Base-by-base conservation (phyloP, 768 basidiomycete genomes). In the Naganishia randhawae region DNA sequence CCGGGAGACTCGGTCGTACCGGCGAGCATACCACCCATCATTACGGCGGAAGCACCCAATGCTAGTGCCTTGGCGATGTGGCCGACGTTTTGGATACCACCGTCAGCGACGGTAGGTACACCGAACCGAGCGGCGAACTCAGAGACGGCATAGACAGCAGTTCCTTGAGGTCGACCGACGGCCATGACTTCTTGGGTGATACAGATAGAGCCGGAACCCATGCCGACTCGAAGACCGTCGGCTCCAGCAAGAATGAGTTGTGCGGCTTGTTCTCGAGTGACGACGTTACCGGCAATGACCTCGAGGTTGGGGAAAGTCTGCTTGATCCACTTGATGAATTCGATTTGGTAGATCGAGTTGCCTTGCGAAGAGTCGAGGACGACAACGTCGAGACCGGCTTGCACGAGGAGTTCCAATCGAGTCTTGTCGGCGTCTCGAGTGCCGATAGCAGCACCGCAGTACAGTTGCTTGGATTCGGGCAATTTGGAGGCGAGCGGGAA, bases 141-240 rank as follows among this genome's bases (percentile, higher is more conserved):
- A 31, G 94, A 86, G 14, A 98, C 95, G 50, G 90, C 87, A 77
- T 89, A 90, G n/a, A 98, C 92, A n/a, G 95, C 95, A 0, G 93
- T 93, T 1, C 94, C 96, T 80, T 99, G 96, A 0, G 95, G 96
- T 17, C 96, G 87, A 16, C 96, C 96, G 62, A 98, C 95, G 11
- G 96, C 96, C 91, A 97, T 98, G 74, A 99, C 89, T 77, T 98
- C 96, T 81, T 99, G 96, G 7, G 96, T 99, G 82, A 99, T 99
- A 79, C 96, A 99, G 77, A 99, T 99, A 6, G 92, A 95, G 10
- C 96, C 96, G 9, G 89, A 91, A 41, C 96, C 96, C 96, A 99
- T 99, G 48, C 96, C 96, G 41, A 99, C 85, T 27, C 92, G 89
- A 13, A 98, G 85, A n/a, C 85, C 95, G 74, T 99, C 96, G 3